These are phyloP conservation scores for Cavenderia fasciculata DNA, from an alignment of 78 protist genomes.

Conservation along the genomic window DNA sequence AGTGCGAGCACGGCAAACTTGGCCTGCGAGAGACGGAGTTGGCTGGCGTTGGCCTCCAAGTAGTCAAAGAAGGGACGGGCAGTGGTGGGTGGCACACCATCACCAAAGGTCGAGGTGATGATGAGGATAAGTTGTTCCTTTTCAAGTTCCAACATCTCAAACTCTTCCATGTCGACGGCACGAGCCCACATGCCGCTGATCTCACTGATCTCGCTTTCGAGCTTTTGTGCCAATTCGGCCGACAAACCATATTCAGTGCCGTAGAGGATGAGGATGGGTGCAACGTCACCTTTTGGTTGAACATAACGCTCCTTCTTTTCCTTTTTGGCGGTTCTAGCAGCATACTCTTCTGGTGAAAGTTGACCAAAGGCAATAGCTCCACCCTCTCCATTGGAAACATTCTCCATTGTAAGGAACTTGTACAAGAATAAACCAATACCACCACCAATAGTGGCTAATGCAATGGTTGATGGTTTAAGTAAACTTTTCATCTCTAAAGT, in stretches of 20 bases:
- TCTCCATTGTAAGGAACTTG: conserved; percentile 19
- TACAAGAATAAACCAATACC: conserved; percentile 31
- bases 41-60: conserved; percentile 17
- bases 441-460: conserved; percentile 43
- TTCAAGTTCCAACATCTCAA: conserved; percentile 48
- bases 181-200: conserved; percentile 27
- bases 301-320: conserved; percentile 51
- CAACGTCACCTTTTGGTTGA: background rate
- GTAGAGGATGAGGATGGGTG: conserved; percentile 22
- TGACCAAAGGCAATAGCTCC: conserved; percentile 23
- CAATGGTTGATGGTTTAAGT: conserved; percentile 36
- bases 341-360: background rate
- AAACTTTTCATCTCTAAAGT: too few relatives aligned
- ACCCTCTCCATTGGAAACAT: conserved; percentile 21
- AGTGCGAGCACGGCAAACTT: conserved; percentile 59
- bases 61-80: conserved; percentile 78
- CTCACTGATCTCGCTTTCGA: conserved; percentile 21
- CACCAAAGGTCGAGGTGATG: conserved; percentile 70
- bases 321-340: background rate
- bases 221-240: conserved; percentile 34
- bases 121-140: conserved; percentile 60
- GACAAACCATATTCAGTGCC: conserved; percentile 63
- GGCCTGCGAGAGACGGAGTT: conserved; percentile 16
- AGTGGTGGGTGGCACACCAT: conserved; percentile 76
- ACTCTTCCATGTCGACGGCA: conserved; percentile 67